Conservation (phyloP, 2,329 filamentous ascomycete species). For the Volutella citrinella region DNA sequence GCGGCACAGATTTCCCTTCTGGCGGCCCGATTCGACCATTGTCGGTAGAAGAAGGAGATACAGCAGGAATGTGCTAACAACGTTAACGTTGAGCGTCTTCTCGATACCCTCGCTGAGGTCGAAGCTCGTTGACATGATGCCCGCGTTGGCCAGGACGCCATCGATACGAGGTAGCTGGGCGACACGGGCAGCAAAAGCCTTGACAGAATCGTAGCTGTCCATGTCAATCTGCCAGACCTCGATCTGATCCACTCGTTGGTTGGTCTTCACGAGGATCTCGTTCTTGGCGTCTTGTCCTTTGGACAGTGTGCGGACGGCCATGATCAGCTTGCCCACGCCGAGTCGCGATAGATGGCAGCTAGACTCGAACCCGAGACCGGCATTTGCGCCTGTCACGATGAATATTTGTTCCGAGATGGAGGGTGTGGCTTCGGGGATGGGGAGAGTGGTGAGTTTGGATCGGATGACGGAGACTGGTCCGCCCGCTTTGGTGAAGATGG, state of each 20-base stretch:
- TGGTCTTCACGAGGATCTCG: conserved; percentile 29
- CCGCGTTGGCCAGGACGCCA: conserved; percentile 41
- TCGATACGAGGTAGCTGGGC: conserved; percentile 38
- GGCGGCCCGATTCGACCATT: background rate
- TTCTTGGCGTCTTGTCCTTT: conserved; percentile 38
- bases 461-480: too few species aligned
- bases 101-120: conserved; percentile 38
- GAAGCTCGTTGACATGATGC: conserved; percentile 13
- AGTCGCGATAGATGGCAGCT: conserved; percentile 37
- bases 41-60: conserved; percentile 40
- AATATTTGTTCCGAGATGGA: too few species aligned
- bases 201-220: conserved; percentile 30
- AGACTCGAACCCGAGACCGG: conserved; percentile 38
- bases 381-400: conserved; percentile 41
- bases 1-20: background rate
- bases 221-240: conserved; percentile 45
- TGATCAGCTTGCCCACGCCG: conserved; percentile 36
- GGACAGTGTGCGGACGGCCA: conserved; percentile 35
- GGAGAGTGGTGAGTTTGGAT: too few species aligned
- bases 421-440: too few species aligned
- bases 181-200: conserved; percentile 31
- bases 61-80: conserved; percentile 44
- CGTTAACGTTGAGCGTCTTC: conserved; percentile 42
- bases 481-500: too few species aligned
- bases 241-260: conserved; percentile 21